A percentile compares a stretch with the other conserved stretches of the same genome.
Conservation (phyloP, 1,284 basidiomycete species). For the Cutaneotrichosporon cavernicola region DNA sequence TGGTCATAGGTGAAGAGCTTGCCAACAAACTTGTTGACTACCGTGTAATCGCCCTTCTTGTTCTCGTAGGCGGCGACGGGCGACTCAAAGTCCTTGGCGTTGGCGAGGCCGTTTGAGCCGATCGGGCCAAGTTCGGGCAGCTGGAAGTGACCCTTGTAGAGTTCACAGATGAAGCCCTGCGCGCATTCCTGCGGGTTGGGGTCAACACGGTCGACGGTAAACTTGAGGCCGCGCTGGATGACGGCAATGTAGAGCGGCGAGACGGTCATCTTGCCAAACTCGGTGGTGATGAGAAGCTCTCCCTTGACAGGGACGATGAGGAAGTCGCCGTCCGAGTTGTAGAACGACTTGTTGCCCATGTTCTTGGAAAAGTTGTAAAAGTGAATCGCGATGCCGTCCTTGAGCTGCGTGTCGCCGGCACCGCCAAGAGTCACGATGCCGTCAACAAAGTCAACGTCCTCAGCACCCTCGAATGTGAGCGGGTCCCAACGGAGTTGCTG, state of each 20-base stretch:
- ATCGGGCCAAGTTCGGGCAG: slow-evolving; percentile 67
- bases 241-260: slow-evolving; percentile 64
- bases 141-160: slow-evolving; percentile 64
- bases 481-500: slow-evolving; percentile 67
- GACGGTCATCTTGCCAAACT: slow-evolving; percentile 68
- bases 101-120: slow-evolving; percentile 63
- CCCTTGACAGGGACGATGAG: slow-evolving; percentile 66
- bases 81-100: slow-evolving; percentile 63
- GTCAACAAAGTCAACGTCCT: slow-evolving; percentile 60
- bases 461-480: slow-evolving; percentile 46
- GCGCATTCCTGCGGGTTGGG: not conserved
- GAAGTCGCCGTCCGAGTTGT: slow-evolving; percentile 67
- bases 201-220: slow-evolving; percentile 55
- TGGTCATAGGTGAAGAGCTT: slow-evolving; percentile 56
- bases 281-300: slow-evolving; percentile 66
- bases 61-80: slow-evolving; percentile 64
- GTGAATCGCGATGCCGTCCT: slow-evolving; percentile 64
- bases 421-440: slow-evolving; percentile 66
- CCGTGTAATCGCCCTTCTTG: slow-evolving; percentile 61
- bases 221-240: slow-evolving; percentile 65
- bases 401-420: slow-evolving; percentile 63
- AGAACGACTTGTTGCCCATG: slow-evolving; percentile 66
- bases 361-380: slow-evolving; percentile 63
- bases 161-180: slow-evolving; percentile 60
- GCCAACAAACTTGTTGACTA: slow-evolving; percentile 19